These are phyloP conservation scores for Talaromyces sp. DNA, from an alignment of 2,329 filamentous ascomycete genomes.

Conservation along the genomic window DNA sequence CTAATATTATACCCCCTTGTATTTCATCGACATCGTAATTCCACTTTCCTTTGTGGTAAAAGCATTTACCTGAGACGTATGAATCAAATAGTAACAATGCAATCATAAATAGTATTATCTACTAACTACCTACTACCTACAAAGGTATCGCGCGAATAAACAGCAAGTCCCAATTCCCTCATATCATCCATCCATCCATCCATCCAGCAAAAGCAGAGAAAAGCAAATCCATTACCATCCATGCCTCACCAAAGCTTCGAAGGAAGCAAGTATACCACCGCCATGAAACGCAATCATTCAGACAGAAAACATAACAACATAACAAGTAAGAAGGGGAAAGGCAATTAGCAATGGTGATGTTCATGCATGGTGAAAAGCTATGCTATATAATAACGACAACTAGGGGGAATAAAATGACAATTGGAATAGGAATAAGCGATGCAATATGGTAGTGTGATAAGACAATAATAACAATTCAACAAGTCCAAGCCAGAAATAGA, in stretches of 20 bases:
- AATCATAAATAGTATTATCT: neutral
- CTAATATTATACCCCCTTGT: neutral
- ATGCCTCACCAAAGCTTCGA: neutral
- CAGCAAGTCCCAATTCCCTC: neutral
- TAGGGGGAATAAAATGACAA: neutral
- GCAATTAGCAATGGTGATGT: neutral
- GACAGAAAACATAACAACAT: neutral
- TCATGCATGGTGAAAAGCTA: neutral
- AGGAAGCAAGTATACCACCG: neutral
- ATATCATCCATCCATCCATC: slow-evolving; percentile 4
- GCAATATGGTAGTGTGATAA: neutral
- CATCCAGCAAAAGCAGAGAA: neutral
- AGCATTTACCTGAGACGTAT: neutral
- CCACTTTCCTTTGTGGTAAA: neutral
- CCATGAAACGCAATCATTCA: slow-evolving; percentile 1
- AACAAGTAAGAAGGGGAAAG: neutral
- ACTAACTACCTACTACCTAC: neutral
- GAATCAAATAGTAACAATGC: neutral
- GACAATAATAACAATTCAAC: neutral
- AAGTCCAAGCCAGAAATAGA: neutral
- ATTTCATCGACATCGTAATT: slow-evolving; percentile 1
- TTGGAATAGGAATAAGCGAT: neutral
- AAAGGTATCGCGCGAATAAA: neutral
- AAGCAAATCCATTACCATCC: neutral
- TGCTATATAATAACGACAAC: neutral